These are phyloP conservation scores for Artemisia annua DNA, from an alignment of 129 eudicot species.

Conservation along the genomic window DNA sequence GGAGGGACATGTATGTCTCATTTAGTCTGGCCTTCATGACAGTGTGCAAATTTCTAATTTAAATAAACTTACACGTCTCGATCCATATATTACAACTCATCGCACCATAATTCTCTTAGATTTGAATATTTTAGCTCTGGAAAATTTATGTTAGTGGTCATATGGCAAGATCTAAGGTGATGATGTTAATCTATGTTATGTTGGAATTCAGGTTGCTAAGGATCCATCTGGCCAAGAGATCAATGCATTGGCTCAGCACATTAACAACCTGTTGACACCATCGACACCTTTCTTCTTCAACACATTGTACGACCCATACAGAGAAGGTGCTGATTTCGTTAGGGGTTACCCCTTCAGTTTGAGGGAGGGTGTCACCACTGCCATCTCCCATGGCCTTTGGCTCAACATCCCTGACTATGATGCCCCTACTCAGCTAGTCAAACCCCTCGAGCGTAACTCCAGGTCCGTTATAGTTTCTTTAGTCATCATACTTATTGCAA, in stretches of 20 bases:
- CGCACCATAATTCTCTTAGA: not conserved
- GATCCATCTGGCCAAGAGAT: slow-evolving; percentile 71
- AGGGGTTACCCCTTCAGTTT: slow-evolving; percentile 78
- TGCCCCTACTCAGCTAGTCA: slow-evolving; percentile 80
- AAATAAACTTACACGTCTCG: too few relatives aligned
- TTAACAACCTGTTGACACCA: slow-evolving; percentile 59
- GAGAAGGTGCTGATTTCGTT: slow-evolving; percentile 73
- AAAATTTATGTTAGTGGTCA: not conserved
- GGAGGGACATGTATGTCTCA: not conserved
- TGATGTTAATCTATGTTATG: too few relatives aligned
- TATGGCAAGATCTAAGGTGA: not conserved
- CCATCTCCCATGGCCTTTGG: slow-evolving; percentile 84
- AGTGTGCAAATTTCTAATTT: too few relatives aligned
- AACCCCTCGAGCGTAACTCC: slow-evolving; percentile 67
- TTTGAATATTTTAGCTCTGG: not conserved
- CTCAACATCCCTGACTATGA: slow-evolving; percentile 83
- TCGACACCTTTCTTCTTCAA: slow-evolving; percentile 74
- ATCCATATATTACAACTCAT: not conserved
- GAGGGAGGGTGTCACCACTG: slow-evolving; percentile 76
- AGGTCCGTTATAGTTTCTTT: slow-evolving; percentile 28
- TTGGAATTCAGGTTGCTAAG: slow-evolving; percentile 56
- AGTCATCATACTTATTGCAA: not conserved
- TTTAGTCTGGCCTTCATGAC: not conserved
- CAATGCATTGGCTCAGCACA: slow-evolving; percentile 66
- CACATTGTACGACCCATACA: slow-evolving; percentile 73